Base-by-base conservation (phyloP, 345 rosid species). In the Populus simonii region DNA sequence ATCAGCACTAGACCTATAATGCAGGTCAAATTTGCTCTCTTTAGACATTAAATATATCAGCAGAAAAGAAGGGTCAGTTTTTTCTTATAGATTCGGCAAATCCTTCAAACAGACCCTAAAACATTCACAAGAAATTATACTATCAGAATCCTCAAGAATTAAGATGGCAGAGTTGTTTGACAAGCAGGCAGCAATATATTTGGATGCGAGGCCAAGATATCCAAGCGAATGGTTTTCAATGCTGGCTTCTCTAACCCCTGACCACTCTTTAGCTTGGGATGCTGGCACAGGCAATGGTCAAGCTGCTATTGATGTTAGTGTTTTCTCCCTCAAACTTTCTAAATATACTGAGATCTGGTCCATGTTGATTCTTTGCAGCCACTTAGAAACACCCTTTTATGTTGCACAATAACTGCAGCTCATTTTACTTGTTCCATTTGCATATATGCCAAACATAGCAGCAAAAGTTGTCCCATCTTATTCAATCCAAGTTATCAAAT, bases 281-380 rank as follows among this genome's bases (percentile, higher is more conserved):
- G 90, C 79, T 38, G 94, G 92, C 85, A 88, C 90, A 3, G 89
- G 94, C 79, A 90, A 84, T 66, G 96, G 92, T 62, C 96, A 91
- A 82, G 95, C 92, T 2, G 87, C 92, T 75, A 67, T 85, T 72
- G 84, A 83, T 71, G 92, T 89, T 7, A 77, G 85, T 82, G 15
- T 16, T 59, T n/a, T 62, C 73, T 57, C 47, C 45, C 59, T 62
- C 72, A 8, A 17, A 5, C 17, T 76, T 45, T 73, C 27, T 65
- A 47, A 15, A 47, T 47, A 4, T 47, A 47, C 15, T 47, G 53
- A 47, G 53, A 47, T 47, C 53, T 47, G 53, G 15, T 15, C 20
- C 0, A 13, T 15, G 6, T 15, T 47, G 17, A 47, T 47, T 47
- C 20, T 15, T 47, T 13, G 20, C 18, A 4, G 53, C 53, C 20